These are phyloP conservation scores for Gracilariopsis chorda DNA, from an alignment of 23 red algal species.

Conservation along the genomic window DNA sequence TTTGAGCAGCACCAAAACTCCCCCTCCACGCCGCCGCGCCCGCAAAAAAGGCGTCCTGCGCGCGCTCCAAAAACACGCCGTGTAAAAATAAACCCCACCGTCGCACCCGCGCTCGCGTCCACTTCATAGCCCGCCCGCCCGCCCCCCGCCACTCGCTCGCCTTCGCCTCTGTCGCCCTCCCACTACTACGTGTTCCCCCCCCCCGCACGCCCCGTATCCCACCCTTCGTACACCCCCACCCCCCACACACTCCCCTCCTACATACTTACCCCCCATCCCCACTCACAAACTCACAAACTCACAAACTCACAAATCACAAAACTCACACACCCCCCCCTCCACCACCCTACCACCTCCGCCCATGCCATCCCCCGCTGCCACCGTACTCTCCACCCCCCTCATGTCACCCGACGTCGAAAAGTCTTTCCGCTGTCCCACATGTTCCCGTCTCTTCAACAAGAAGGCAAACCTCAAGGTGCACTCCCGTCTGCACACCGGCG, in stretches of 20 bases:
- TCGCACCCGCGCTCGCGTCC: background rate
- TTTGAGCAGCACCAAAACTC: too few relatives aligned
- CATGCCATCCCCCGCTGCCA: constrained; percentile 18
- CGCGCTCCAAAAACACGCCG: too few relatives aligned
- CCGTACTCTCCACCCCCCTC: constrained; percentile 9
- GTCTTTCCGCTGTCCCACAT: constrained; percentile 55
- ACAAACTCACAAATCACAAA: background rate
- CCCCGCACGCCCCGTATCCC: background rate
- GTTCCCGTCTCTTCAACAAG: constrained; percentile 67
- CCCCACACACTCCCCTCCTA: background rate
- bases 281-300: too few relatives aligned
- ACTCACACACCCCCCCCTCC: background rate
- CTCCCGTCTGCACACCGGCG: constrained; percentile 77
- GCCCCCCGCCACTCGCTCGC: background rate
- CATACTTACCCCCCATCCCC: background rate
- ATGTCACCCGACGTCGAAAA: constrained; percentile 28
- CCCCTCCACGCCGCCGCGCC: too few relatives aligned
- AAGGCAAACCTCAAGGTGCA: constrained; percentile 82
- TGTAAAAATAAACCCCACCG: background rate
- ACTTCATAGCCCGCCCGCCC: background rate
- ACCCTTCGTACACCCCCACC: background rate
- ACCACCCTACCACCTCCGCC: background rate
- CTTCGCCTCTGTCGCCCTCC: background rate
- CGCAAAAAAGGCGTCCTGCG: too few relatives aligned
- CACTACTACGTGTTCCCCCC: background rate